Evolutionary conservation across 371 early-diverging fungal genomes (phyloP), one percentile per base, ranked within the genome.

Genomic region (Apophysomyces variabilis): DNA sequence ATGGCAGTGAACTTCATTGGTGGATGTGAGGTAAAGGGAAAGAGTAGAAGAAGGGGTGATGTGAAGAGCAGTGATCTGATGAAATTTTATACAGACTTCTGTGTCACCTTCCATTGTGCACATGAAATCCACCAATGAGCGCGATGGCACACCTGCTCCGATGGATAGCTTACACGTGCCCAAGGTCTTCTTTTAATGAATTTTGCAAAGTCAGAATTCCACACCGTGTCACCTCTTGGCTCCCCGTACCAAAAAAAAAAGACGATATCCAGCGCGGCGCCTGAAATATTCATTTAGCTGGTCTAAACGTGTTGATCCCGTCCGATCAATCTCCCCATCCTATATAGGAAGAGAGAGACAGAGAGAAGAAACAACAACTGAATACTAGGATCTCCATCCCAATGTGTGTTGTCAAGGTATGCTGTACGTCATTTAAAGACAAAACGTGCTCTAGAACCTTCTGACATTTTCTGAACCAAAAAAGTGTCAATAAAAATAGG

Each of bases 1-100:
- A 62, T n/a, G 41, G 66, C 50, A 36, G 61, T 43, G 61, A 66
- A 66, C 66, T 66, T 66, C 66, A 66, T 66, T 5, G 43, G 7
- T 32, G 16, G 13, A 41, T 38, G 41, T 38, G 36, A 43, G 39
- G 32, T 26, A 43, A 21, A 46, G 57, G 57, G 32, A 61, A 37
- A 66, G 35, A 60, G 58, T 61, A 56, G 41, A 39, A 57, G 54
- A 61, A 18, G 58, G 45, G 43, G 54, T n/a, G 56, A 57, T 32
- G 54, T 50, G 54, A 50, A 50, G 21, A 4, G 21, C 54, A 50
- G 54, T 50, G 54, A 50, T 50, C 54, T 50, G 54, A 50, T 50
- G 54, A 50, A 50, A 21, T 50, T 50, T 21, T 50, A 50, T 50
- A 50, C 54, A 50, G 9, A 21, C 21, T 50, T 21, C 21, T 50